phyloP scores from a whole-genome alignment of 2,329 filamentous ascomycete species.

The Elsinoe fawcettii region DNA sequence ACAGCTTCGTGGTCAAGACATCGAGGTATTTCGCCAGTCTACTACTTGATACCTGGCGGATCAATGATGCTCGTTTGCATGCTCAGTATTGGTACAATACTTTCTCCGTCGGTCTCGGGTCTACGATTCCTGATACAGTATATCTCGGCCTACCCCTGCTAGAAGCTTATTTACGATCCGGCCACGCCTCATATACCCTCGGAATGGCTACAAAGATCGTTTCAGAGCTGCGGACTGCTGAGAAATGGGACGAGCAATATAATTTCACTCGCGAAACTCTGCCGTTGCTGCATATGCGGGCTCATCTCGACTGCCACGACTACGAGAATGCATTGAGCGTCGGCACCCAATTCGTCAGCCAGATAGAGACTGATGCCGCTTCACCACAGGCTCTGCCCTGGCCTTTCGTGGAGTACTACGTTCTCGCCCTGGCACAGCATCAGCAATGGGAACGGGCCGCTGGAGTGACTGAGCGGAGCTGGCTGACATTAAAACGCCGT shows the following conservation, averaged over 20 bases:
- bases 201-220: not conserved
- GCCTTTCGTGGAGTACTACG: not conserved
- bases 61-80: not conserved
- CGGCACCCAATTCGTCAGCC: not conserved
- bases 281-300: not conserved
- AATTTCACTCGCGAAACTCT: not conserved
- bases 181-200: not conserved
- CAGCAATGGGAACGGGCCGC: not conserved
- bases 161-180: not conserved
- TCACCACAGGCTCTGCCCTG: not conserved
- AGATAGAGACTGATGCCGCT: not conserved
- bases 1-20: not conserved
- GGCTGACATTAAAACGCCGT: not conserved
- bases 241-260: not conserved
- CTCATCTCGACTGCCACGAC: not conserved
- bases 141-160: not conserved
- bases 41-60: not conserved
- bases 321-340: not conserved
- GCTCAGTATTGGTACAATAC: not conserved
- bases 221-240: not conserved
- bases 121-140: not conserved
- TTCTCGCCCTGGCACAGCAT: not conserved
- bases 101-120: not conserved
- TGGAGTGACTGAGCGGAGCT: not conserved
- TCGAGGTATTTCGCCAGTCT: not conserved